phyloP scores from a whole-genome alignment of 805 yeast species.

The Teunomyces tritomae region DNA sequence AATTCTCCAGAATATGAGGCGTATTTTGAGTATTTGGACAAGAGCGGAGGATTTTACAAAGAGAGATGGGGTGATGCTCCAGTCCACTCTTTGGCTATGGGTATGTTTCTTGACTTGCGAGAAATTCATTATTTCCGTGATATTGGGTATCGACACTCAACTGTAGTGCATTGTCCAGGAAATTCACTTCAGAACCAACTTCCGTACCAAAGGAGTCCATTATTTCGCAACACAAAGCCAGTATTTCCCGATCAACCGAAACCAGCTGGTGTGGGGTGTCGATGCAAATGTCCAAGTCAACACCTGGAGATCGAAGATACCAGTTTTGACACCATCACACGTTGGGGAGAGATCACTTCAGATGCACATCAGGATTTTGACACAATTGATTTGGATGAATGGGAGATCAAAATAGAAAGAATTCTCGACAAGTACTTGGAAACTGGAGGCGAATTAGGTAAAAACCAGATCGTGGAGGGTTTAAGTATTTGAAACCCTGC shows the following conservation, averaged over 20 bases:
- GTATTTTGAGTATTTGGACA: conserved; percentile 68
- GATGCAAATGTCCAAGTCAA: conserved; percentile 70
- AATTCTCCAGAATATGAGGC: conserved; percentile 59
- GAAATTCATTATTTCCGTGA: conserved; percentile 91
- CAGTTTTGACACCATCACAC: conserved; percentile 15
- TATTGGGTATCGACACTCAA: conserved; percentile 83
- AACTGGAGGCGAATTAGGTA: conserved; percentile 11
- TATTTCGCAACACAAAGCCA: not conserved
- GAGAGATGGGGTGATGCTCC: conserved; percentile 99
- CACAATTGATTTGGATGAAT: conserved; percentile 13
- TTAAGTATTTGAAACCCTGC: not conserved
- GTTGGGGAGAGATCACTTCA: conserved; percentile 17
- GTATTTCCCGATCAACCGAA: conserved; percentile 19
- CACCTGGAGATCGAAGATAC: conserved; percentile 18
- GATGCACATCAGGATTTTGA: conserved; percentile 12
- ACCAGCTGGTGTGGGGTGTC: conserved; percentile 68
- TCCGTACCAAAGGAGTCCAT: conserved; percentile 21
- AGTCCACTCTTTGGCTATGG: conserved; percentile 83
- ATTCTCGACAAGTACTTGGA: conserved; percentile 8
- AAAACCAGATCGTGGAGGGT: not conserved
- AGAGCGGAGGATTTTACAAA: conserved; percentile 76
- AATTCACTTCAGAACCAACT: conserved; percentile 50
- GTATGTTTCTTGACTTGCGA: conserved; percentile 62
- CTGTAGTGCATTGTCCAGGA: conserved; percentile 78
- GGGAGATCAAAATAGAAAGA: conserved; percentile 15